Conservation (phyloP, 257 asterid genomes). For the Lycium ferocissimum region DNA sequence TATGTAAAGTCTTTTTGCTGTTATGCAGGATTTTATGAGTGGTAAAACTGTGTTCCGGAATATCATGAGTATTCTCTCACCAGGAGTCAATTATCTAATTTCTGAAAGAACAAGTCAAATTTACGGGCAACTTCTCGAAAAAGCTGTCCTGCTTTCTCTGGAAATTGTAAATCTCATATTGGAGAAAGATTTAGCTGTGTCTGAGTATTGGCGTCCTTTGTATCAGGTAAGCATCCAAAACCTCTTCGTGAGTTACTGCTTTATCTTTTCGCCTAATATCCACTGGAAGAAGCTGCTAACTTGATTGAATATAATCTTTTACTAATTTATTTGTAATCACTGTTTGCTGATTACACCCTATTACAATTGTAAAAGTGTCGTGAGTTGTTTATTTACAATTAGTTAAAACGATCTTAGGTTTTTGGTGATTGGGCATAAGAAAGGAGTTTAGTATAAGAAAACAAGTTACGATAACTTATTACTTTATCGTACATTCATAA, state of each 20-base stretch:
- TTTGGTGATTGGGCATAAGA: too few species aligned
- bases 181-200: conserved; percentile 78
- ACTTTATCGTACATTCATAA: too few species aligned
- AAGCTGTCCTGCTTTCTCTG: conserved; percentile 79
- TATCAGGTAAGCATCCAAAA: conserved; percentile 64
- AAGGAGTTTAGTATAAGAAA: too few species aligned
- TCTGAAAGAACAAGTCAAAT: conserved; percentile 72
- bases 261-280: conserved; percentile 16
- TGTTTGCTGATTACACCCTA: neutral
- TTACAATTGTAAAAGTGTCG: neutral
- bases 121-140: conserved; percentile 81
- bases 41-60: conserved; percentile 88
- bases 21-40: conserved; percentile 92
- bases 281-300: conserved; percentile 8
- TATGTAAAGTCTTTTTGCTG: conserved; percentile 32
- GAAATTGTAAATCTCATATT: conserved; percentile 79
- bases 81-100: conserved; percentile 78
- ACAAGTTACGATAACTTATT: too few species aligned
- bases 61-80: conserved; percentile 75
- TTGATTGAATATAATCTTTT: conserved; percentile 16
- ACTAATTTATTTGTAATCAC: neutral
- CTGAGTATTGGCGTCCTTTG: conserved; percentile 89
- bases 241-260: conserved; percentile 26
- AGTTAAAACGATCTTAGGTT: neutral
- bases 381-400: neutral